A percentile compares a stretch with the other conserved stretches of the same genome.
These are phyloP conservation scores for Sporobolomyces roseus DNA, from an alignment of 768 basidiomycete species.

Conservation along the genomic window DNA sequence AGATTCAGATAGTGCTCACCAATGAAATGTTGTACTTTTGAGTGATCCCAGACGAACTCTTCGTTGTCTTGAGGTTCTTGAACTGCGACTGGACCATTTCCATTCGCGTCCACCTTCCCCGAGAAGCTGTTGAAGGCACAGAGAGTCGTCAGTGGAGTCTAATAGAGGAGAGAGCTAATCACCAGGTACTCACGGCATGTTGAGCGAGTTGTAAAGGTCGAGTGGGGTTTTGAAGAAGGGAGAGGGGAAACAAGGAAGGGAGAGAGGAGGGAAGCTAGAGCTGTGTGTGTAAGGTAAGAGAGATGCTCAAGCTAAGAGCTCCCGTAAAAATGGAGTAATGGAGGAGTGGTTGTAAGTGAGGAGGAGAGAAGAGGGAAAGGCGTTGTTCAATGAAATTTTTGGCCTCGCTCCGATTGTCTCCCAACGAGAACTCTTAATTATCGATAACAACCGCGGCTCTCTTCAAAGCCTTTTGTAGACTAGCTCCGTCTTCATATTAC, in stretches of 20 bases:
- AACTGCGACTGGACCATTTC: neutral
- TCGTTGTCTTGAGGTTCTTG: conserved; percentile 14
- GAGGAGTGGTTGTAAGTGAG: neutral
- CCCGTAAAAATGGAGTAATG: neutral
- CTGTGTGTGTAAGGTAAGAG: neutral
- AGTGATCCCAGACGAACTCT: conserved; percentile 41
- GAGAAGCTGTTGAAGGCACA: conserved; percentile 13
- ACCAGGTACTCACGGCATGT: conserved; percentile 24
- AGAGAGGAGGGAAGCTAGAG: conserved; percentile 1
- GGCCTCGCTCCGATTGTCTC: too few relatives aligned
- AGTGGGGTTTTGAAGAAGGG: conserved; percentile 7
- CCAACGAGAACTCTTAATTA: neutral
- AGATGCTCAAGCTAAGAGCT: conserved; percentile 1
- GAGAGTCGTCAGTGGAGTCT: neutral
- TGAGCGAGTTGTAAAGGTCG: conserved; percentile 4
- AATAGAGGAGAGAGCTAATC: neutral
- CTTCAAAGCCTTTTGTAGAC: too few relatives aligned
- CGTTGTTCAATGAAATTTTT: too few relatives aligned
- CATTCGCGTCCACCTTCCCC: conserved; percentile 20
- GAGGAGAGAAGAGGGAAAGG: neutral
- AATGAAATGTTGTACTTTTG: conserved; percentile 45
- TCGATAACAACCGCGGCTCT: too few relatives aligned
- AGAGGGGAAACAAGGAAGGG: neutral
- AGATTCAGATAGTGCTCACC: conserved; percentile 35
- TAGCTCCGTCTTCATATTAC: neutral